Base-by-base conservation (phyloP, 75 land plant genomes). In the Chamaecyparis obtusa region DNA sequence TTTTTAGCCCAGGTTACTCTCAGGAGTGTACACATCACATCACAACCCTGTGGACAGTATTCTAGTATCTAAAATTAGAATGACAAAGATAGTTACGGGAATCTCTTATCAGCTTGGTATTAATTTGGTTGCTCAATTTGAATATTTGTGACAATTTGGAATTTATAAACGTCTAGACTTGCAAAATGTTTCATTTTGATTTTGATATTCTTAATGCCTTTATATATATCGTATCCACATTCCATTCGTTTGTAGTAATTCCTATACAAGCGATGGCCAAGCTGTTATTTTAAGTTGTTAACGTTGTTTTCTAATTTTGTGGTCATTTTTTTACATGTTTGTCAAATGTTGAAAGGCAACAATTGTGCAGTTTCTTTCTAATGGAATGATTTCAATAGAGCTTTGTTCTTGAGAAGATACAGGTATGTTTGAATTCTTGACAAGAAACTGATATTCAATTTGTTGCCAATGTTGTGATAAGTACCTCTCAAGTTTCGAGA, bases 401-500 rank as follows among this genome's bases (percentile, higher is more conserved):
- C 81, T 78, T 41, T 41, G 21, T 24, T 78, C 27, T 41, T 39
- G 37, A 37, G 41, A 41, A 78, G 81, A 78, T 78, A 43, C 44
- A 78, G n/a, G 24, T 78, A 33, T 41, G 81, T 78, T 33, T 39
- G 49, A n/a, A 46, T 46, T 46, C 33, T 81, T 81, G 83, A 44
- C 13, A 44, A 81, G 24, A 81, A 9, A 27, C 48, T 81, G 14
- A 44, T 41, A 49, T 21, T 7, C n/a, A 49, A 19, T 78, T 57
- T 51, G 51, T 43, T 60, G 67, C 27, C 78, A 41, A 51, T 85
- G 36, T 17, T 89, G 88, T 75, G 83, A 57, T 41, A 89, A 94
- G 99, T 98, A 91, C 99, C 99, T 13, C 92, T 93, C 87, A 90
- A 91, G 21, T 96, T 96, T 75, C 90, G 99, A 76, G 93, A 91